Evolutionary conservation across 176 grass and related monocot species (phyloP).

Genomic region (Cenchrus purpureus): DNA sequence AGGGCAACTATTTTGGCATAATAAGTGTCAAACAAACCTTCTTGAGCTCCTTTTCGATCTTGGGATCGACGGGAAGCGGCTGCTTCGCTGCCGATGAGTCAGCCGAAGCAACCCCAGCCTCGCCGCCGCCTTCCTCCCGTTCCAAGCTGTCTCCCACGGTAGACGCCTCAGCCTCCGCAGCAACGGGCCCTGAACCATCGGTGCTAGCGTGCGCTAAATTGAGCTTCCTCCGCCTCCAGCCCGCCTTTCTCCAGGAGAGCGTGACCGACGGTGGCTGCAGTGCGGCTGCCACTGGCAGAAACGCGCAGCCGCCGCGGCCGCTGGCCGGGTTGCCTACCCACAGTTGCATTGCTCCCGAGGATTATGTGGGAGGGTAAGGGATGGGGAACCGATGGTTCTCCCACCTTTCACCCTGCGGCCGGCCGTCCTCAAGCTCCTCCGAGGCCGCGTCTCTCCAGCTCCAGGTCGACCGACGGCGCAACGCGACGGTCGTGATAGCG

Average conservation of each 20-base stretch:
- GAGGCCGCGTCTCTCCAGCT: too few relatives aligned
- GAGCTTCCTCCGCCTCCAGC: conserved; percentile 1
- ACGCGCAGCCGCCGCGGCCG: conserved; percentile 26
- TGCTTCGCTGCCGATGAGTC: conserved; percentile 16
- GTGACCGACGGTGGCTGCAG: conserved; percentile 32
- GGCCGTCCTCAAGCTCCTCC: too few relatives aligned
- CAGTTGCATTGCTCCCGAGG: conserved; percentile 25
- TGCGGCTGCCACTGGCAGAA: conserved; percentile 31
- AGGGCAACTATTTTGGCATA: not conserved
- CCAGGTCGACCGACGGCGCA: too few relatives aligned
- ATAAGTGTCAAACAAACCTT: conserved; percentile 52
- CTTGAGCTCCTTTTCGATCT: conserved; percentile 86
- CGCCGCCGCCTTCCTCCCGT: conserved; percentile 29
- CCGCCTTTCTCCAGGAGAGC: not conserved
- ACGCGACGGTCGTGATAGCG: too few relatives aligned
- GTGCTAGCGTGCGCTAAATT: conserved; percentile 21
- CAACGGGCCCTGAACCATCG: conserved; percentile 34
- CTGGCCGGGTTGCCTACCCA: not conserved
- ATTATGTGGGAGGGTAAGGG: conserved; percentile 18
- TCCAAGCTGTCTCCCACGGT: conserved; percentile 32
- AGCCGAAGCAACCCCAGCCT: conserved; percentile 11
- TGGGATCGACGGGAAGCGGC: conserved; percentile 45
- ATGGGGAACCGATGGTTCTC: conserved; percentile 57
- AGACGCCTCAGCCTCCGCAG: conserved; percentile 46
- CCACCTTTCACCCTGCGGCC: conserved; percentile 12